Evolutionary conservation across 2,329 filamentous ascomycete species (phyloP).

Genomic region (Aspergillus jensenii): DNA sequence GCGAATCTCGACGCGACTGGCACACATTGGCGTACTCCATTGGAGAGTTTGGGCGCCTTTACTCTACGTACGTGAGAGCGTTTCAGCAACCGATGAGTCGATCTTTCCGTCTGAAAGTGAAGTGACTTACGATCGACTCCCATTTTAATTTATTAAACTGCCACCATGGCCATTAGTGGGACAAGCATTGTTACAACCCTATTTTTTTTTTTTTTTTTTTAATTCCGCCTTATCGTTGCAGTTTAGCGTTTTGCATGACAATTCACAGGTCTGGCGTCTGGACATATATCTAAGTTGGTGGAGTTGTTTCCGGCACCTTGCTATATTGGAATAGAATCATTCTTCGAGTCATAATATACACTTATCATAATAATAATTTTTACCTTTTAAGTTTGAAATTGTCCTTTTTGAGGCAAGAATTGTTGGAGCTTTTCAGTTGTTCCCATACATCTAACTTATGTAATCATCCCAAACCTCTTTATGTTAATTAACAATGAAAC

Average conservation of each 20-base stretch:
- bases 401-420: neutral
- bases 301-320: conserved; percentile 1
- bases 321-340: conserved; percentile 7
- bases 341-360: conserved; percentile 1
- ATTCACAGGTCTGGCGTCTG: conserved; percentile 17
- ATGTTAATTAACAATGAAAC: too few species aligned
- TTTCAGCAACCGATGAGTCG: conserved; percentile 20
- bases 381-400: too few species aligned
- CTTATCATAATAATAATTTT: neutral
- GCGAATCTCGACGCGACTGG: conserved; percentile 69
- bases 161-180: neutral
- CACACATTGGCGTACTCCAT: conserved; percentile 81
- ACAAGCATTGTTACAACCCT: neutral
- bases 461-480: neutral
- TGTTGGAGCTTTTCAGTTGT: too few species aligned
- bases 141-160: neutral
- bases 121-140: conserved; percentile 9
- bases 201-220: neutral
- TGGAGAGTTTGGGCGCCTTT: conserved; percentile 85
- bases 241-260: conserved; percentile 22
- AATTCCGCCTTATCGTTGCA: conserved; percentile 13
- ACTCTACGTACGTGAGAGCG: conserved; percentile 56
- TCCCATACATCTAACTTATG: neutral
- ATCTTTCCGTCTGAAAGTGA: conserved; percentile 10
- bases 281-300: conserved; percentile 3